Conservation (phyloP, 2,329 filamentous ascomycete genomes). For the Calonectria ilicicola region DNA sequence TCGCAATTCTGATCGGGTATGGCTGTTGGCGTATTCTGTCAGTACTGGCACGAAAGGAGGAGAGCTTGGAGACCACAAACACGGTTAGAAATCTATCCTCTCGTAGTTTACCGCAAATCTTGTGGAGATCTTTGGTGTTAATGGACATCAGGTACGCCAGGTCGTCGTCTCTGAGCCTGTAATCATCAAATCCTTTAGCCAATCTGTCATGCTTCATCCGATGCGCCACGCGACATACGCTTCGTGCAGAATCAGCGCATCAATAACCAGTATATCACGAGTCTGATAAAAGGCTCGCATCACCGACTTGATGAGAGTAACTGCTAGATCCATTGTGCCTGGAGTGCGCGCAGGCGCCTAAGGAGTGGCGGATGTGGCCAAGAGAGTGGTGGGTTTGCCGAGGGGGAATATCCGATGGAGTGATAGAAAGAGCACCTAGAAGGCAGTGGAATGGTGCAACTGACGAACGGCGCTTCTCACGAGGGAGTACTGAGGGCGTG, state of each 20-base stretch:
- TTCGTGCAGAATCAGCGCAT: slow-evolving; percentile 88
- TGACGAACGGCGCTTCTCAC: background rate
- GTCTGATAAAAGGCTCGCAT: slow-evolving; percentile 89
- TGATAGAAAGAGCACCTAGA: background rate
- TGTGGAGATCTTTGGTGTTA: slow-evolving; percentile 92
- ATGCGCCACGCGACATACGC: slow-evolving; percentile 63
- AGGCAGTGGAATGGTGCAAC: background rate
- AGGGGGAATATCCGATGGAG: background rate
- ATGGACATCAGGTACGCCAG: slow-evolving; percentile 88
- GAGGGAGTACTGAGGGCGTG: slow-evolving; percentile 8
- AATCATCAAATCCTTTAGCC: slow-evolving; percentile 73
- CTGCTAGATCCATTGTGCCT: slow-evolving; percentile 63
- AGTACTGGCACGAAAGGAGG: slow-evolving; percentile 46
- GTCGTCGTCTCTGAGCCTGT: slow-evolving; percentile 88
- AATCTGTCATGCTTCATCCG: slow-evolving; percentile 47
- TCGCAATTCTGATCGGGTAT: slow-evolving; percentile 75
- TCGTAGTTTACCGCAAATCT: slow-evolving; percentile 84
- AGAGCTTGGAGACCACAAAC: slow-evolving; percentile 59
- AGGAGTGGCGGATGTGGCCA: background rate
- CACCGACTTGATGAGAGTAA: slow-evolving; percentile 87
- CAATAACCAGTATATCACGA: slow-evolving; percentile 85
- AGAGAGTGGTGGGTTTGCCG: background rate
- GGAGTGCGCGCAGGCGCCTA: slow-evolving; percentile 6
- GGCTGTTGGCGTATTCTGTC: slow-evolving; percentile 65
- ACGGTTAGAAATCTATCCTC: slow-evolving; percentile 89